Conservation (phyloP, 495 filamentous ascomycete species). For the Neurospora pannonica region DNA sequence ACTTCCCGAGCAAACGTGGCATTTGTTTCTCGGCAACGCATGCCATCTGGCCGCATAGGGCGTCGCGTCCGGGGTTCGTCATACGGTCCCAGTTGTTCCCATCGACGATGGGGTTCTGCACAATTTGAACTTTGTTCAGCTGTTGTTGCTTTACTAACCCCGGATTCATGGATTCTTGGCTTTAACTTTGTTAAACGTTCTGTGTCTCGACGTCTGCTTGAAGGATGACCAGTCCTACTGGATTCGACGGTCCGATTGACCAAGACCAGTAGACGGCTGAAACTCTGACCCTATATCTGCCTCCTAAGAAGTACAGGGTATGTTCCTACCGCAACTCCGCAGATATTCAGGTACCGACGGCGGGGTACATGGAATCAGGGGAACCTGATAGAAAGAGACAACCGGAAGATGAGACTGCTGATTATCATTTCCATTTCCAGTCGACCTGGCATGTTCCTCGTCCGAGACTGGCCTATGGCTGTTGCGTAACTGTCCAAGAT, state of each 20-base stretch:
- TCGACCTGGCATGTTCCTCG: neutral
- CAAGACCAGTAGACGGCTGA: neutral
- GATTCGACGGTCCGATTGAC: neutral
- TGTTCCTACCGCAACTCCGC: neutral
- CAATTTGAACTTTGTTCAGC: neutral
- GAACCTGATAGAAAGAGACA: neutral
- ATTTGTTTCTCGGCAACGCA: neutral
- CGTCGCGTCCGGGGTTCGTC: neutral
- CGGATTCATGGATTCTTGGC: too few species aligned
- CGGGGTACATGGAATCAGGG: neutral
- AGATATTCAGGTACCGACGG: neutral
- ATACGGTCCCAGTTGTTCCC: neutral
- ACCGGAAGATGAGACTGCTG: neutral
- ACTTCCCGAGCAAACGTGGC: slow-evolving; percentile 1
- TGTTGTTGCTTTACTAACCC: neutral
- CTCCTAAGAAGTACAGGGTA: neutral
- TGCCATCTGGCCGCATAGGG: neutral
- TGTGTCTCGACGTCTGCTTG: accelerated
- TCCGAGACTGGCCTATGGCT: neutral
- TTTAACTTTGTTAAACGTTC: too few species aligned
- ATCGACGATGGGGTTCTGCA: neutral
- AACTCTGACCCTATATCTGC: neutral
- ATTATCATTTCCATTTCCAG: neutral
- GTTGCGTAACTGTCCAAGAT: neutral
- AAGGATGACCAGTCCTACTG: neutral